phyloP scores from a whole-genome alignment of 2,329 filamentous ascomycete species.

The Exophiala bonariae region DNA sequence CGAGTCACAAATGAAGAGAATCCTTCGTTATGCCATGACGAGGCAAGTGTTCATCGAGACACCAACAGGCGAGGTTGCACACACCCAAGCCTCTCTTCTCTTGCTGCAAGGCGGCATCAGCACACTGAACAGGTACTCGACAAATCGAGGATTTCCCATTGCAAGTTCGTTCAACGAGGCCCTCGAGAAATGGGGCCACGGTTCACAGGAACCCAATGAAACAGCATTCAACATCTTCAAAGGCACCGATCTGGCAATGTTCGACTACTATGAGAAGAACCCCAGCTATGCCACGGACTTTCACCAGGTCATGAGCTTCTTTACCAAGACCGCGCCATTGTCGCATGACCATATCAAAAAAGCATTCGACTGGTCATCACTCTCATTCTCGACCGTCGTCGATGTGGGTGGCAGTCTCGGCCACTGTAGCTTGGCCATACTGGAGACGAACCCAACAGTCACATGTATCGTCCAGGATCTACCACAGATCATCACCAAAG shows the following conservation, averaged over 20 bases:
- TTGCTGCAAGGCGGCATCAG: slow-evolving; percentile 7
- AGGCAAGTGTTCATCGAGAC: slow-evolving; percentile 11
- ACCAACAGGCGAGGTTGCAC: slow-evolving; percentile 7
- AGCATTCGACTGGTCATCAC: slow-evolving; percentile 6
- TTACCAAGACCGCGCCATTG: slow-evolving; percentile 10
- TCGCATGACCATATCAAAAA: slow-evolving; percentile 9
- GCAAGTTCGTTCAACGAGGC: slow-evolving; percentile 29
- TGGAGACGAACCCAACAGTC: slow-evolving; percentile 31
- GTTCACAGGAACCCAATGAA: slow-evolving; percentile 22
- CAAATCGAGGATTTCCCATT: slow-evolving; percentile 12
- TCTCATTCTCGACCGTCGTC: slow-evolving; percentile 6
- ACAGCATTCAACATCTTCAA: slow-evolving; percentile 33
- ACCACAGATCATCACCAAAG: slow-evolving; percentile 1
- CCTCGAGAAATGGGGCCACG: slow-evolving; percentile 24
- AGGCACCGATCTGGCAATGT: slow-evolving; percentile 31
- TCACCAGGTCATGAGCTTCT: slow-evolving; percentile 11
- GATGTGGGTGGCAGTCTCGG: slow-evolving; percentile 17
- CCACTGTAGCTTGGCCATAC: slow-evolving; percentile 23
- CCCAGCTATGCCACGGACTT: slow-evolving; percentile 15
- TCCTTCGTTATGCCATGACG: slow-evolving; percentile 14
- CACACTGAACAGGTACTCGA: slow-evolving; percentile 10
- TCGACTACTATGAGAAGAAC: slow-evolving; percentile 31
- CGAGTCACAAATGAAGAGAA: slow-evolving; percentile 8
- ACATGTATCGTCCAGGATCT: slow-evolving; percentile 27
- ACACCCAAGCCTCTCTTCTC: slow-evolving; percentile 6